phyloP scores from a whole-genome alignment of 352 stramenopile species.

The Aphanomyces euteiches region DNA sequence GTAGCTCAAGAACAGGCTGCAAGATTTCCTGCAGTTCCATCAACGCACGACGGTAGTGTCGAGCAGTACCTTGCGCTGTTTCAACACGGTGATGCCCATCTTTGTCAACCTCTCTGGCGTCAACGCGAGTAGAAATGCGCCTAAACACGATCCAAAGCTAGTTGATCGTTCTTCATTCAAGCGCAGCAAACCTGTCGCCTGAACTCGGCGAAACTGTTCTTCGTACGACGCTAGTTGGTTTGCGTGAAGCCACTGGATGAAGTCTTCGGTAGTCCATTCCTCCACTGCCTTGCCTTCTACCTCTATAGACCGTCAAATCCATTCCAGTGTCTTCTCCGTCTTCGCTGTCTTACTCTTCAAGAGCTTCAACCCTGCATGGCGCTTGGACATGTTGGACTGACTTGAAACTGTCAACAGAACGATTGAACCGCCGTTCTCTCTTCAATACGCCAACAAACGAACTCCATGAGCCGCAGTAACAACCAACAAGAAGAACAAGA shows the following conservation, averaged over 20 bases:
- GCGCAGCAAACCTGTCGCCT: neutral
- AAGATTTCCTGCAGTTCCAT: slow-evolving; percentile 10
- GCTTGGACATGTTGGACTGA: too few relatives aligned
- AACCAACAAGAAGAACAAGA: too few relatives aligned
- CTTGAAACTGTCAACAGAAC: too few relatives aligned
- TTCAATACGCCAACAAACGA: too few relatives aligned
- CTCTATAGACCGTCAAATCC: neutral
- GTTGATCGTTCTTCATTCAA: neutral
- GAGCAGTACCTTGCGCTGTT: slow-evolving; percentile 26
- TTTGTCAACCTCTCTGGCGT: neutral
- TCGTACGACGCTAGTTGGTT: slow-evolving; percentile 4
- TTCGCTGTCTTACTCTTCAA: neutral
- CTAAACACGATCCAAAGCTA: neutral
- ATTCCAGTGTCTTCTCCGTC: neutral
- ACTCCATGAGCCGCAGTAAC: too few relatives aligned
- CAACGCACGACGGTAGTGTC: too few relatives aligned
- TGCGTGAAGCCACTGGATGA: slow-evolving; percentile 12
- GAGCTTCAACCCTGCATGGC: too few relatives aligned
- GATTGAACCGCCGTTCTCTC: too few relatives aligned
- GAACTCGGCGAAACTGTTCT: neutral
- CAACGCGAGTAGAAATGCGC: slow-evolving; percentile 18
- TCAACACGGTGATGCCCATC: slow-evolving; percentile 24
- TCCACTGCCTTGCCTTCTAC: neutral
- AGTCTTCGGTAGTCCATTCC: slow-evolving; percentile 22
- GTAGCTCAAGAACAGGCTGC: slow-evolving; percentile 9